A percentile compares a stretch with the other conserved stretches of the same genome.
phyloP scores from a whole-genome alignment of 331 rosid genomes.

The Cucumis variabilis region DNA sequence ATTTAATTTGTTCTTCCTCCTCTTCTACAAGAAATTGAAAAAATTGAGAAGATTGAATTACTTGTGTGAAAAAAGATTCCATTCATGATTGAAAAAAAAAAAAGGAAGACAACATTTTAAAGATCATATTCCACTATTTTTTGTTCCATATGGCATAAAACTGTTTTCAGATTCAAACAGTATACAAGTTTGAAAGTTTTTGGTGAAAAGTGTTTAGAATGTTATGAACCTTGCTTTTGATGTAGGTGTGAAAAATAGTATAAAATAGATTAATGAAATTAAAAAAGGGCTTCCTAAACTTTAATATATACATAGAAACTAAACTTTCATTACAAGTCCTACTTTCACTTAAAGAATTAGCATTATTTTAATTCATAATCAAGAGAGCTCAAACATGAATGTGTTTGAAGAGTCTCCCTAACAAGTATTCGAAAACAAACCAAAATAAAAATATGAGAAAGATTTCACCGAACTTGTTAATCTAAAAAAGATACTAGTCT shows the following conservation, averaged over 20 bases:
- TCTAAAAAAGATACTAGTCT: too few relatives aligned
- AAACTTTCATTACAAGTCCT: background rate
- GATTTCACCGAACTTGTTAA: too few relatives aligned
- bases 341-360: background rate
- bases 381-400: background rate
- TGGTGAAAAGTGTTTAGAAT: conserved; percentile 3
- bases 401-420: too few relatives aligned
- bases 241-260: conserved; percentile 49
- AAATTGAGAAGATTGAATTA: too few relatives aligned
- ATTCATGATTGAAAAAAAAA: background rate
- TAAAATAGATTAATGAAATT: background rate
- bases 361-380: background rate
- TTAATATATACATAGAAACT: background rate
- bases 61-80: too few relatives aligned
- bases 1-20: too few relatives aligned
- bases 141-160: background rate
- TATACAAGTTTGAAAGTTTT: background rate
- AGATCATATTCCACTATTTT: too few relatives aligned
- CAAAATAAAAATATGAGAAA: too few relatives aligned
- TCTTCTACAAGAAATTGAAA: too few relatives aligned
- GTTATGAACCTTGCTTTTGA: conserved; percentile 83
- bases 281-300: too few relatives aligned
- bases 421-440: too few relatives aligned
- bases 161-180: background rate
- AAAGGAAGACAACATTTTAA: background rate